phyloP scores from a whole-genome alignment of 2,329 filamentous ascomycete genomes.

The Endocalyx cinctus region DNA sequence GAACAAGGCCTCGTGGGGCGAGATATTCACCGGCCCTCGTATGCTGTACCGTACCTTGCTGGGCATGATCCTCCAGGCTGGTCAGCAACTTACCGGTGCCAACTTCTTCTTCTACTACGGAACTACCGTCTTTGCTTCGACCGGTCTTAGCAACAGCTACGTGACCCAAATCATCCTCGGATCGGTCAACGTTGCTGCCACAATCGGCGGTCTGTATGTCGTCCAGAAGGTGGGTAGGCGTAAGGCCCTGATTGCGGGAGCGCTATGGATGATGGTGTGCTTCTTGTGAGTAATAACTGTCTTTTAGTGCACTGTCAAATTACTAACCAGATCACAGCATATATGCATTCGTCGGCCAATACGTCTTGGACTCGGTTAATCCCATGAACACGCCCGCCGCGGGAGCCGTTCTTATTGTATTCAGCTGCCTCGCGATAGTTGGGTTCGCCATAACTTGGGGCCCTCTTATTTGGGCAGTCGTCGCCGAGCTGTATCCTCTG shows the following conservation, averaged over 20 bases:
- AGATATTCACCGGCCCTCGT: constrained; percentile 63
- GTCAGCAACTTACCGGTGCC: constrained; percentile 64
- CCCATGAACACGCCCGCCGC: constrained; percentile 41
- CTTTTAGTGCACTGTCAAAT: no score
- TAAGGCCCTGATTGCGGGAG: constrained; percentile 58
- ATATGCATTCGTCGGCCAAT: constrained; percentile 46
- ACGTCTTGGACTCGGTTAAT: constrained; percentile 35
- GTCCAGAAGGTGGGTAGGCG: constrained; percentile 63
- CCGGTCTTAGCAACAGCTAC: constrained; percentile 61
- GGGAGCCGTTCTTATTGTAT: constrained; percentile 60
- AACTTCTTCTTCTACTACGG: constrained; percentile 68
- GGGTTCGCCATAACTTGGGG: constrained; percentile 68
- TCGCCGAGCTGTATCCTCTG: constrained; percentile 60
- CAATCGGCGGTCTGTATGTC: constrained; percentile 60
- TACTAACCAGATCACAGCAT: constrained; percentile 31
- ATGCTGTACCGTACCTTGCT: constrained; percentile 62
- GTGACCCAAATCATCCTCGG: constrained; percentile 64
- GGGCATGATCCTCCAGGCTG: constrained; percentile 58
- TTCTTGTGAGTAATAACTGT: constrained; percentile 34
- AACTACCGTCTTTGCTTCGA: constrained; percentile 61
- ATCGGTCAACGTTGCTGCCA: constrained; percentile 63
- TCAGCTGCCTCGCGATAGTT: constrained; percentile 64
- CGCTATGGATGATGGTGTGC: constrained; percentile 54
- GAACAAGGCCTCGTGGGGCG: constrained; percentile 44
- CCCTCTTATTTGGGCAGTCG: constrained; percentile 62